Percentiles rank a stretch among this genome's conserved stretches.
phyloP scores from a whole-genome alignment of 2,329 filamentous ascomycete genomes.

The Arachnomyces sp. region DNA sequence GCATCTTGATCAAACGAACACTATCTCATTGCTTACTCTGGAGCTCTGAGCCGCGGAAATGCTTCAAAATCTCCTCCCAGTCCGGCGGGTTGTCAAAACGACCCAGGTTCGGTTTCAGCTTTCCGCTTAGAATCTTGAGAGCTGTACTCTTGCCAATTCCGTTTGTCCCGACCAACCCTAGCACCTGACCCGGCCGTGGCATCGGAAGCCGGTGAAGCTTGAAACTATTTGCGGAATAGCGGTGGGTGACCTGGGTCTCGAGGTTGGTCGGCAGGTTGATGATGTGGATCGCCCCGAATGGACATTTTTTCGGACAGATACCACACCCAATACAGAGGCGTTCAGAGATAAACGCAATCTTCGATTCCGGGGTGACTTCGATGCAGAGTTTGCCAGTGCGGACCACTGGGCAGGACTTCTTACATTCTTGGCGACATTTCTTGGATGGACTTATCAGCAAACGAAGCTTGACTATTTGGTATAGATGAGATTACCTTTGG shows the following conservation, averaged over 20 bases:
- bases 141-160: conserved; percentile 99
- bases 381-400: conserved; percentile 96
- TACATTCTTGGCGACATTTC: conserved; percentile 99
- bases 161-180: conserved; percentile 97
- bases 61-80: conserved; percentile 98
- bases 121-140: conserved; percentile 95
- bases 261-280: conserved; percentile 99
- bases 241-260: conserved; percentile 94
- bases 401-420: conserved; percentile 96
- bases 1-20: conserved; percentile 3
- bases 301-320: conserved; percentile 99
- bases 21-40: conserved; percentile 62
- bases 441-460: conserved; percentile 28
- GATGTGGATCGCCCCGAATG: conserved; percentile 97
- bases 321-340: conserved; percentile 94
- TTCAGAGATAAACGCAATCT: conserved; percentile 97
- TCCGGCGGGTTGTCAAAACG: conserved; percentile 93
- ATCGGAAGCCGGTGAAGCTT: conserved; percentile 96
- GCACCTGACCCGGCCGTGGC: conserved; percentile 87
- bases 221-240: conserved; percentile 99
- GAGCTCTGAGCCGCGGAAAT: conserved; percentile 94
- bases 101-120: conserved; percentile 96
- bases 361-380: conserved; percentile 79
- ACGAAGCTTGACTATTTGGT: not conserved
- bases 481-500: conserved; percentile 57